Conservation (phyloP, 2,329 filamentous ascomycete species). For the Fusarium armeniacum region DNA sequence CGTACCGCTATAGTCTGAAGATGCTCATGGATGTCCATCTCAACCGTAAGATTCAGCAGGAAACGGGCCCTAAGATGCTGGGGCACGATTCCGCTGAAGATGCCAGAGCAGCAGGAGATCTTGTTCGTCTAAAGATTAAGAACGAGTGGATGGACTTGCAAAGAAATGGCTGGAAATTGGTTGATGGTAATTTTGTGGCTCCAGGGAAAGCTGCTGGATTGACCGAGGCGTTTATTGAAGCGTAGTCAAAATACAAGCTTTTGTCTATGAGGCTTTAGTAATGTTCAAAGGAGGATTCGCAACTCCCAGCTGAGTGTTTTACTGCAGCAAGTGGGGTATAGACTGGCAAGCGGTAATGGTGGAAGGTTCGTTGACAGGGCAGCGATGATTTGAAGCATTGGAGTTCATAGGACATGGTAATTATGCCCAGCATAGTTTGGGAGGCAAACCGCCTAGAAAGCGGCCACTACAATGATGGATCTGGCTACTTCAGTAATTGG, state of each 20-base stretch:
- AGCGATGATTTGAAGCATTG: neutral
- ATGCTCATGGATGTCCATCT: conserved; percentile 78
- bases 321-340: neutral
- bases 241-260: conserved; percentile 4
- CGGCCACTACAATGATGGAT: neutral
- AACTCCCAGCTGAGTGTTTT: neutral
- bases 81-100: conserved; percentile 97
- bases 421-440: neutral
- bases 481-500: neutral
- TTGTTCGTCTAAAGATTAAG: conserved; percentile 79
- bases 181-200: conserved; percentile 62
- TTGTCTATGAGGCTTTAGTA: neutral
- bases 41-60: conserved; percentile 82
- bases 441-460: neutral
- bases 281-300: neutral
- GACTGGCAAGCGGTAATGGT: neutral
- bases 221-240: conserved; percentile 59
- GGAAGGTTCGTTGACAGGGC: neutral
- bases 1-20: conserved; percentile 83
- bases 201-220: conserved; percentile 53
- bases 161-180: conserved; percentile 75
- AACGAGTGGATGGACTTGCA: conserved; percentile 78
- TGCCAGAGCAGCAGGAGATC: conserved; percentile 86
- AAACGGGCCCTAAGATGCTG: conserved; percentile 61
- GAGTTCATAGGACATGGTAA: neutral